Evolutionary conservation across 169 alveolate species (phyloP).

Genomic region (Cystoisospora suis): DNA sequence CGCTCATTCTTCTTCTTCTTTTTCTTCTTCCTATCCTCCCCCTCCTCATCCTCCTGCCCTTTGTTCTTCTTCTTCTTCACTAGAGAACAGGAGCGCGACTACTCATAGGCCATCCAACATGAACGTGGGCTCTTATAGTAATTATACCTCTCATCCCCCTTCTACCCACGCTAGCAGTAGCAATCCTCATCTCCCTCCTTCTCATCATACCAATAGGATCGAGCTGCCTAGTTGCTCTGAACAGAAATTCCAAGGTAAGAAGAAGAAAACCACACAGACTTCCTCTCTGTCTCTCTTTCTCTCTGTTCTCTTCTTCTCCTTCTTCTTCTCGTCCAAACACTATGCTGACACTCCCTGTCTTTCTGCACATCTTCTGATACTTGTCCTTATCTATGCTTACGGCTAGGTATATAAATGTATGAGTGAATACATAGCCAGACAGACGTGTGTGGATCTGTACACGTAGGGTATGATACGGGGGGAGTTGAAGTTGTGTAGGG

Average conservation of each 20-base stretch:
- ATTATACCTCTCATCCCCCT: neutral
- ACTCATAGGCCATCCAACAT: neutral
- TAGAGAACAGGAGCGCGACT: neutral
- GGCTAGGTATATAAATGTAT: neutral
- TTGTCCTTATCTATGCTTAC: neutral
- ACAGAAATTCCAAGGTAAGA: conserved; percentile 18
- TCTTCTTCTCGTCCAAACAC: neutral
- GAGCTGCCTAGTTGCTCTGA: conserved; percentile 33
- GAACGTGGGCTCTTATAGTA: neutral
- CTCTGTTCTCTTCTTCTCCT: neutral
- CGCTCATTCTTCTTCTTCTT: too few relatives aligned
- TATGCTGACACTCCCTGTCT: too few relatives aligned
- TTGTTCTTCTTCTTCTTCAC: neutral
- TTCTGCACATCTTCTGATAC: neutral
- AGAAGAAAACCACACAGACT: too few relatives aligned
- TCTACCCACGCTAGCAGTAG: too few relatives aligned
- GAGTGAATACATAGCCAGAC: neutral
- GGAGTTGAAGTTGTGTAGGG: too few relatives aligned
- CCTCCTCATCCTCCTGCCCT: neutral
- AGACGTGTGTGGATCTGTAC: neutral
- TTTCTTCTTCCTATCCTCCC: neutral
- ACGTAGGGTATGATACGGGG: too few relatives aligned
- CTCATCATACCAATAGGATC: neutral
- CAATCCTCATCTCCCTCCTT: neutral
- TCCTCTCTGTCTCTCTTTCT: neutral